Conservation (phyloP, 2,329 filamentous ascomycete species). For the Claviceps citrina region DNA sequence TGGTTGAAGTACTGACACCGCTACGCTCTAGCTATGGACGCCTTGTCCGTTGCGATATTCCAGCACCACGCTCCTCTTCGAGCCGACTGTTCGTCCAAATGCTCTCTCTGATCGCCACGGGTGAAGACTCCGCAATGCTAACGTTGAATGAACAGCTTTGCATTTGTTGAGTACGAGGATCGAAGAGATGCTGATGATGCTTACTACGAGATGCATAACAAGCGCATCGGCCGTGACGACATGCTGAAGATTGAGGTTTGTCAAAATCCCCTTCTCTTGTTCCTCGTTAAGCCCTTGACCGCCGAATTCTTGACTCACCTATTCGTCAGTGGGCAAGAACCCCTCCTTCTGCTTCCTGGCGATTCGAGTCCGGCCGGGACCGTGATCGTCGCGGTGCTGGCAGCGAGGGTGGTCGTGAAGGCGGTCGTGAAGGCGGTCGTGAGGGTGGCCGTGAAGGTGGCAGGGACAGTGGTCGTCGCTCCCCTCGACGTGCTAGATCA, state of each 20-base stretch:
- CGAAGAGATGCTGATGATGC: slow-evolving; percentile 96
- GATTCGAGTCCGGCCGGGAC: slow-evolving; percentile 83
- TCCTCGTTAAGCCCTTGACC: background rate
- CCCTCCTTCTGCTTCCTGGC: slow-evolving; percentile 93
- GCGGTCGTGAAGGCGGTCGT: slow-evolving; percentile 55
- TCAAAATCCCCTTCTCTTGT: too few species aligned
- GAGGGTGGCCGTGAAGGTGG: slow-evolving; percentile 13
- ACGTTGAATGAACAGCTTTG: slow-evolving; percentile 45
- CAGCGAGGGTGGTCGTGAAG: slow-evolving; percentile 14
- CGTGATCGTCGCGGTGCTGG: slow-evolving; percentile 41
- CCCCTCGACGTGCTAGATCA: slow-evolving; percentile 54
- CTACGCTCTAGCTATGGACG: slow-evolving; percentile 64
- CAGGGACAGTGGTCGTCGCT: slow-evolving; percentile 32
- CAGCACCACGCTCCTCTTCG: slow-evolving; percentile 80
- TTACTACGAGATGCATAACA: slow-evolving; percentile 99
- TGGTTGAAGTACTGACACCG: slow-evolving; percentile 17
- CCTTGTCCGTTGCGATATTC: slow-evolving; percentile 95
- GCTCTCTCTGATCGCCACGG: too few species aligned
- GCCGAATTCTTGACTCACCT: slow-evolving; percentile 3
- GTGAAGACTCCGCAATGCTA: background rate
- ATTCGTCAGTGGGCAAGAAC: slow-evolving; percentile 82
- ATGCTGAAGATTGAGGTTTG: slow-evolving; percentile 92
- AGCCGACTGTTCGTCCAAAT: slow-evolving; percentile 71
- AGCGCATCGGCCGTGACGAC: slow-evolving; percentile 90
- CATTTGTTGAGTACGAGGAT: slow-evolving; percentile 98